A percentile compares a stretch with the other conserved stretches of the same genome.
These are phyloP conservation scores for Phytophthora sp. DNA, from an alignment of 352 stramenopile species.

Conservation along the genomic window DNA sequence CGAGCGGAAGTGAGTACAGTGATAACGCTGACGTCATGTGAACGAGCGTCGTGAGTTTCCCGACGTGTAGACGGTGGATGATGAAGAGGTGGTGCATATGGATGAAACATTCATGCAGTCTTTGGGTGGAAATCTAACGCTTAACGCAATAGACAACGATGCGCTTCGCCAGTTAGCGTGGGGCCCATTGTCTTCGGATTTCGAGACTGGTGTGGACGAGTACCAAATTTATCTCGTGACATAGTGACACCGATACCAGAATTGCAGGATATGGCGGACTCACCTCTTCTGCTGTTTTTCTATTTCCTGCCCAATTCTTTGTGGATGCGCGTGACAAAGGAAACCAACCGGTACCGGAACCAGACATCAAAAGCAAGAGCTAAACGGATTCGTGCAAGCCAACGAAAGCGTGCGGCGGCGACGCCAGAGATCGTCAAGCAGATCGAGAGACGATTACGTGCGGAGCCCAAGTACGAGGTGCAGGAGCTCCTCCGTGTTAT, in stretches of 20 bases:
- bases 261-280: not conserved
- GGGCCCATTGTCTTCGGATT: not conserved
- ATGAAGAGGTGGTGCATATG: not conserved
- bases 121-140: not conserved
- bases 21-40: not conserved
- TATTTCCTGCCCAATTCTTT: conserved; percentile 28
- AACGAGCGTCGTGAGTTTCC: not conserved
- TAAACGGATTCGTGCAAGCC: not conserved
- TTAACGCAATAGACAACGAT: not conserved
- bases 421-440: conserved; percentile 2
- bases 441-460: not conserved
- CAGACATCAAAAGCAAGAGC: conserved; percentile 3
- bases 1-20: not conserved
- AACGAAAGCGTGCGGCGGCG: not conserved
- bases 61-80: not conserved
- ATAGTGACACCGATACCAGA: not conserved
- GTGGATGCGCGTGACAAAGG: conserved; percentile 11
- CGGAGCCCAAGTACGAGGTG: not conserved
- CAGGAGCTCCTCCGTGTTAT: no score
- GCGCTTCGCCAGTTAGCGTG: not conserved
- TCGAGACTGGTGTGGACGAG: not conserved
- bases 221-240: not conserved
- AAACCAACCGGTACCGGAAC: conserved; percentile 41
- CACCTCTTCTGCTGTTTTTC: conserved; percentile 24
- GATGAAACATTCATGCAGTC: conserved; percentile 3